Evolutionary conservation across 495 filamentous ascomycete species (phyloP), one percentile per base, ranked within the genome.

Genomic region (Tuber microsphaerosporum): DNA sequence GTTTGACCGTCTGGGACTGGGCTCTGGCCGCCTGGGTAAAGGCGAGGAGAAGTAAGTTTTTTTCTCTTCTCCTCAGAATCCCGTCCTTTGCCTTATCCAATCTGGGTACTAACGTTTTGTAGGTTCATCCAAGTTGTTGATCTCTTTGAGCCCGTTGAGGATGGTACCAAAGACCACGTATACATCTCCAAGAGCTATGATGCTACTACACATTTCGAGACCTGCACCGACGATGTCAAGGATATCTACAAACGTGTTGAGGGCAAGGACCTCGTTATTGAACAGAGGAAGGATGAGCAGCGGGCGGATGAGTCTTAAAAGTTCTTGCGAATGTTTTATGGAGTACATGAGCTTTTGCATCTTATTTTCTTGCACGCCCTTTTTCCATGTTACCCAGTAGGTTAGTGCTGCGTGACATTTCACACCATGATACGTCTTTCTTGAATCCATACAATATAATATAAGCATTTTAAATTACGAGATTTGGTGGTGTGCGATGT

Each of bases 181-280:
- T 99, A 93, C 87, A 94, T 99, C 82, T 97, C 93, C 80, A 97
- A 94, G 88, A 97, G 93, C 87, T 99, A 99, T 84, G 95, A 99
- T 83, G 91, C 95, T 45, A 96, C 92, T 76, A 95, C 92, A 80
- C 95, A 99, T 87, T 99, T 99, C 81, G 95, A 99, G 88, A 97
- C 93, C 19, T 92, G 90, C 39, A 93, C 91, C 87, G 96, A 97
- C 84, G 94, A 99, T 84, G 93, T 99, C 78, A 91, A 90, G 85
- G 93, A 97, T 84, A 92, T 99, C 79, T 99, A 97, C 85, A 87
- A 88, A 75, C 91, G 96, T 80, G 92, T 92, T 71, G 89, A 92
- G 79, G 93, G 94, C 56, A 90, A 97, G 84, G 94, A 97, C 83
- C 86, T 99, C 76, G 91, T 93, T 12, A 82, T 82, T 31, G 80